These are phyloP conservation scores for Phytophthora uliginosa DNA, from an alignment of 352 stramenopile species.

Conservation along the genomic window DNA sequence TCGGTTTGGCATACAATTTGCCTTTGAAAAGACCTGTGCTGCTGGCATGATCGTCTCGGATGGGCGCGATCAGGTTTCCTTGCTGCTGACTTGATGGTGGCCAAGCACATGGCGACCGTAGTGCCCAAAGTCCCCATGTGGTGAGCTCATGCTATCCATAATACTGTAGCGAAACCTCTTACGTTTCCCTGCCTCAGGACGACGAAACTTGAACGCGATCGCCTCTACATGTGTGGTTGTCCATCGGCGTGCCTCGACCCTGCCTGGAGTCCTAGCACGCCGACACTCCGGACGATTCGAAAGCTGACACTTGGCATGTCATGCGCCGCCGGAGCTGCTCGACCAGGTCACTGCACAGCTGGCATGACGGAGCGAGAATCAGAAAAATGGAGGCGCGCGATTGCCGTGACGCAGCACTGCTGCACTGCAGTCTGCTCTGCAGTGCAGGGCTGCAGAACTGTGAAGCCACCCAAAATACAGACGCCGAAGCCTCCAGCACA, in stretches of 20 bases:
- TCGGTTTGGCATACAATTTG: slow-evolving; percentile 1
- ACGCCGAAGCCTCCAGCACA: not conserved
- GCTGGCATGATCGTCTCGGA: slow-evolving; percentile 10
- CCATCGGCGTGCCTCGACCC: not conserved
- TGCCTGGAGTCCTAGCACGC: not conserved
- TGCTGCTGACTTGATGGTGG: slow-evolving; percentile 10
- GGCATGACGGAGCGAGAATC: not conserved
- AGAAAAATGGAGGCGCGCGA: not conserved
- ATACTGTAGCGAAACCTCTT: not conserved
- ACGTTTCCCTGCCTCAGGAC: not conserved
- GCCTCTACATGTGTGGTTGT: not conserved
- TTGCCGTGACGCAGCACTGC: too few relatives aligned
- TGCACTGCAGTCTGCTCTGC: too few relatives aligned
- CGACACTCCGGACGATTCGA: not conserved
- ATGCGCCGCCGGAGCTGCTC: not conserved
- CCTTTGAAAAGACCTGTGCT: not conserved
- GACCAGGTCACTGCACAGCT: not conserved
- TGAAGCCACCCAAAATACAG: slow-evolving; percentile 1
- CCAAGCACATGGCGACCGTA: not conserved
- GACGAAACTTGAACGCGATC: not conserved
- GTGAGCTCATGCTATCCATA: not conserved
- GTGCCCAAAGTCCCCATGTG: not conserved
- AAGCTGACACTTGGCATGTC: not conserved
- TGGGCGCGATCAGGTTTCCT: slow-evolving; percentile 16
- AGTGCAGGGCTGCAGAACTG: not conserved